Percentiles rank a stretch among this genome's conserved stretches.
These are phyloP conservation scores for Centrapalus pauciflorus DNA, from an alignment of 129 eudicot genomes.

Conservation along the genomic window DNA sequence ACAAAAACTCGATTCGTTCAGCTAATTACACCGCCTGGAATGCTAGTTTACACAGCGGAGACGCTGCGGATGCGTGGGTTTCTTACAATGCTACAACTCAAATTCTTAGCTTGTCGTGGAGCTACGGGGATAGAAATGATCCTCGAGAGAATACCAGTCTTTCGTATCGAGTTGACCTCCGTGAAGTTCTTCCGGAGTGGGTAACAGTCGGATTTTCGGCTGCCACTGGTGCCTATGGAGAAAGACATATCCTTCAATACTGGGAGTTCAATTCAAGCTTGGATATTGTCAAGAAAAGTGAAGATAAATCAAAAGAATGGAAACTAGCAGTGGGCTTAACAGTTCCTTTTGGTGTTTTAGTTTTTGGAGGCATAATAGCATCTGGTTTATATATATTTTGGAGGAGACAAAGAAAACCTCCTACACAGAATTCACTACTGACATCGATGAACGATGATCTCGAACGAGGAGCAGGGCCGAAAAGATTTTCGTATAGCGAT, in stretches of 20 bases:
- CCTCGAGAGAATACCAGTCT: conserved; percentile 19
- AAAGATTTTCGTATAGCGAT: conserved; percentile 38
- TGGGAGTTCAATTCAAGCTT: conserved; percentile 44
- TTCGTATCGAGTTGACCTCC: conserved; percentile 32
- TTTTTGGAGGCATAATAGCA: not conserved
- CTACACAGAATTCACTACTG: not conserved
- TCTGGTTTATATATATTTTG: conserved; percentile 2
- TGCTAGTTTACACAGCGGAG: conserved; percentile 43
- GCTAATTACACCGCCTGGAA: conserved; percentile 32
- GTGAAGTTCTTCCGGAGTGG: conserved; percentile 31
- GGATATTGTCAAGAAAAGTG: not conserved
- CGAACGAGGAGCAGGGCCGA: conserved; percentile 53
- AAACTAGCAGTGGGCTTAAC: conserved; percentile 21
- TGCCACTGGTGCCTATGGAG: conserved; percentile 34
- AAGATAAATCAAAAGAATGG: conserved; percentile 13
- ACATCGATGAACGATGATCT: conserved; percentile 41
- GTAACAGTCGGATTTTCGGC: conserved; percentile 46
- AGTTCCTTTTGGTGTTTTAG: conserved; percentile 14
- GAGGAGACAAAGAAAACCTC: conserved; percentile 6
- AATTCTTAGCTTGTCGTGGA: conserved; percentile 29
- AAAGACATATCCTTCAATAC: conserved; percentile 23
- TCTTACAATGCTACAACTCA: conserved; percentile 33
- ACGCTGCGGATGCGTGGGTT: conserved; percentile 36
- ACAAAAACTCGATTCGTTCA: conserved; percentile 31
- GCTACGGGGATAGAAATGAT: conserved; percentile 24